These are phyloP conservation scores for Metschnikowia dekortorum DNA, from an alignment of 805 yeast species.

Conservation along the genomic window DNA sequence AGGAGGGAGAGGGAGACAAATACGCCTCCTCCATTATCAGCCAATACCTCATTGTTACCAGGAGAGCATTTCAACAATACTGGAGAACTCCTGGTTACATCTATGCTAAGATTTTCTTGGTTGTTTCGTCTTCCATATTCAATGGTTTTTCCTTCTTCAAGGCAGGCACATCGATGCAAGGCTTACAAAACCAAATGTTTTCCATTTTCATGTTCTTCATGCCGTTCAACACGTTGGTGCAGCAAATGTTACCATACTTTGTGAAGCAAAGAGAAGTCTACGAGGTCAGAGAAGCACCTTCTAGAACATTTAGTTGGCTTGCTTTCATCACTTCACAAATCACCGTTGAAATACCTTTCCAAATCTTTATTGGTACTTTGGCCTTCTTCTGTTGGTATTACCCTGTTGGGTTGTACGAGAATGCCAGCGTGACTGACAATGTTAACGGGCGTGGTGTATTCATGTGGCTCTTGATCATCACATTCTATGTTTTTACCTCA, in stretches of 20 bases:
- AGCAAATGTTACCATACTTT: slow-evolving; percentile 43
- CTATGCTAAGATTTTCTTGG: slow-evolving; percentile 56
- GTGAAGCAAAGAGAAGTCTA: slow-evolving; percentile 40
- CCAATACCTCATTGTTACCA: slow-evolving; percentile 16
- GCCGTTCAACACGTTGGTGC: slow-evolving; percentile 37
- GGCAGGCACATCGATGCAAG: slow-evolving; percentile 54
- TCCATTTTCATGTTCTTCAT: slow-evolving; percentile 44
- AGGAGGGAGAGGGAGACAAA: slow-evolving; percentile 20
- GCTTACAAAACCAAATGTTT: slow-evolving; percentile 63
- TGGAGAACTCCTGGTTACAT: slow-evolving; percentile 64
- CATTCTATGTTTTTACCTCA: slow-evolving; percentile 19
- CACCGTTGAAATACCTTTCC: slow-evolving; percentile 46
- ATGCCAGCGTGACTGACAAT: slow-evolving; percentile 16
- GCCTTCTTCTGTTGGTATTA: slow-evolving; percentile 65
- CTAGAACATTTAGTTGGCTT: slow-evolving; percentile 42
- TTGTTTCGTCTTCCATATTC: slow-evolving; percentile 50
- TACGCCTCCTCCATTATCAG: slow-evolving; percentile 15
- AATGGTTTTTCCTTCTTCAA: slow-evolving; percentile 73
- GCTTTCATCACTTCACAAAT: slow-evolving; percentile 39
- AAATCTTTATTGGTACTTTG: slow-evolving; percentile 48
- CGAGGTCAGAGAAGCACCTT: slow-evolving; percentile 44
- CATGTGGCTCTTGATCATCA: slow-evolving; percentile 28
- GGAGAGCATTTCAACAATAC: slow-evolving; percentile 34
- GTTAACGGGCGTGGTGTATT: slow-evolving; percentile 31
- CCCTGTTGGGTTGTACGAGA: slow-evolving; percentile 27